Evolutionary conservation across 2,329 filamentous ascomycete species (phyloP), one percentile per base, ranked within the genome.

Genomic region (Claviceps citrina): DNA sequence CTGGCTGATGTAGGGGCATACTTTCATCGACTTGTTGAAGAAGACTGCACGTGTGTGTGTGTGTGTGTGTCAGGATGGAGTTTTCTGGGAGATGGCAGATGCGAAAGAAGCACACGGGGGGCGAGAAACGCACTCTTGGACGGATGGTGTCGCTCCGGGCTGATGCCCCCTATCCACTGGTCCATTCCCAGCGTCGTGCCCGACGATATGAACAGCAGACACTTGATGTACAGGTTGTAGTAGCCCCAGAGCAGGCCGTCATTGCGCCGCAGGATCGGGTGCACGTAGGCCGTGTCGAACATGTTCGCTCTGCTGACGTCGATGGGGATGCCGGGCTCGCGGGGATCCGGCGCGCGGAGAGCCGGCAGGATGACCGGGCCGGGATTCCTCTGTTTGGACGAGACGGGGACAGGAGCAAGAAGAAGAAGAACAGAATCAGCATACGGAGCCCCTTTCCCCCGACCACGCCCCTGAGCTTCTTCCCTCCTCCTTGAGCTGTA

Each of bases 261-360:
- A 19, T 60, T 57, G 27, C 31, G 36, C 1, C 61, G 57, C 1
- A 68, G 51, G 7, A 59, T 46, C 5, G 55, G 55, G 19, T 65
- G 63, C 5, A 65, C 59, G 40, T 68, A 68, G 4, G 62, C 57
- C 0, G 64, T 66, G 44, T 68, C 64, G 43, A 68, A 66, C 4
- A 68, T 48, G 42, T 59, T 64, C 10, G 63, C 63, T 3, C 58
- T 50, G 9, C 57, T 56, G 8, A 60, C 57, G 43, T 68, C 64
- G 18, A 63, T 54, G 1, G 64, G 63, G 15, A 64, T 61, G 31
- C 59, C 60, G 9, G 52, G 58, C 8, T 44, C 43, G 1, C 35
- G 22, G 5, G 39, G 42, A 10, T 45, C 18, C 5, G 42, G 47
- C 12, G 37, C 40, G 4, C 46, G 41, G 7, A 51, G 38, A 2